Conservation (phyloP, 23 red algal species). For the Gracilaria gracilis region DNA sequence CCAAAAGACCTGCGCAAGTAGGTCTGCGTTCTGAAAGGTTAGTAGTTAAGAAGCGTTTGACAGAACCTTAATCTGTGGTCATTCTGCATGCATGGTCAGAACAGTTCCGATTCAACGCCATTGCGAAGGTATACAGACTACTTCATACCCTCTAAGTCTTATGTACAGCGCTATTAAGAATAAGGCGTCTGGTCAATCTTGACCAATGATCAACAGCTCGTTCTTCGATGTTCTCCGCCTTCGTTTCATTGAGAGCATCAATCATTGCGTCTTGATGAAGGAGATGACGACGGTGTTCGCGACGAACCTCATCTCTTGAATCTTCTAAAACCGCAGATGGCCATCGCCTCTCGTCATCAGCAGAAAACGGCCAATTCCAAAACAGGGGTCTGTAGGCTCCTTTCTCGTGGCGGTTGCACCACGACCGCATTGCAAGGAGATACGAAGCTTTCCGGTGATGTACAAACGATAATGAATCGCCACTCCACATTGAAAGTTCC, state of each 20-base stretch:
- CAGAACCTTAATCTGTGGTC: not conserved
- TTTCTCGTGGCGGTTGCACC: conserved; percentile 76
- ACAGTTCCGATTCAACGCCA: not conserved
- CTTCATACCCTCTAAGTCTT: conserved; percentile 9
- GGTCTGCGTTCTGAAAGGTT: no score
- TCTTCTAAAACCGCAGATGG: conserved; percentile 25
- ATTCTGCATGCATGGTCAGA: not conserved
- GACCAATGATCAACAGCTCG: conserved; percentile 57
- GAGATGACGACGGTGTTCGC: conserved; percentile 51
- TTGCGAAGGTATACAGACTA: not conserved
- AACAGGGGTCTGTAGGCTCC: conserved; percentile 67
- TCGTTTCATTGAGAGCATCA: conserved; percentile 47
- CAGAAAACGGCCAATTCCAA: conserved; percentile 73
- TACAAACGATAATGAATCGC: conserved; percentile 66
- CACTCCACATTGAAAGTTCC: conserved; percentile 81
- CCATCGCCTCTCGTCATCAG: conserved; percentile 75
- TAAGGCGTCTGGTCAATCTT: conserved; percentile 42
- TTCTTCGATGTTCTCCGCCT: conserved; percentile 24
- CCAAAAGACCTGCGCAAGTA: no score
- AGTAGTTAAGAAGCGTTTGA: no score
- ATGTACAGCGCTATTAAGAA: conserved; percentile 52
- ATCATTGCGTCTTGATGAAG: conserved; percentile 72
- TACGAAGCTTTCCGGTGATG: conserved; percentile 80
- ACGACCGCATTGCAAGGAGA: conserved; percentile 78
- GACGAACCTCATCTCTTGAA: conserved; percentile 24